A percentile compares a stretch with the other conserved stretches of the same genome.
phyloP scores from a whole-genome alignment of 805 yeast genomes.

The Yamadazyma endophytica region DNA sequence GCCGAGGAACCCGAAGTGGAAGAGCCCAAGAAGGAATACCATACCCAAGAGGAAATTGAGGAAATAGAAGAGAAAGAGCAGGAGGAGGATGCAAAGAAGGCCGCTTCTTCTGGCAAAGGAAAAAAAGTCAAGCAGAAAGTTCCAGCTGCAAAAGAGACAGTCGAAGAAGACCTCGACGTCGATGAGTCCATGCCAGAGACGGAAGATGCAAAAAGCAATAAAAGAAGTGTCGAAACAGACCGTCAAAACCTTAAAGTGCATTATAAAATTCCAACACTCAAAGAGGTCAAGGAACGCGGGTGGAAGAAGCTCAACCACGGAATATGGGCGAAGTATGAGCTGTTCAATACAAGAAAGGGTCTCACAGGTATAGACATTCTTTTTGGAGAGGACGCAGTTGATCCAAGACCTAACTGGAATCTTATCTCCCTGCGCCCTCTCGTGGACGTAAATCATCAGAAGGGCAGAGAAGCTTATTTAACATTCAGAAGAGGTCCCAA shows the following conservation, averaged over 20 bases:
- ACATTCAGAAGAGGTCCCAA: constrained; percentile 33
- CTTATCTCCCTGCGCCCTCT: constrained; percentile 23
- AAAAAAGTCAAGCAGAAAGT: constrained; percentile 1
- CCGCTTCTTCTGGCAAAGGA: not conserved
- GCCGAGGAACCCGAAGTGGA: constrained; percentile 6
- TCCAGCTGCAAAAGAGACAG: constrained; percentile 1
- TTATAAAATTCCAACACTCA: constrained; percentile 26
- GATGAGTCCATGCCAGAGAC: constrained; percentile 2
- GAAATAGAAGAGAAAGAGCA: not conserved
- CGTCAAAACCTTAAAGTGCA: constrained; percentile 6
- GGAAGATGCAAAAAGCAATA: constrained; percentile 2
- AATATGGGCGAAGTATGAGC: constrained; percentile 58
- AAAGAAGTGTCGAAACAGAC: constrained; percentile 8
- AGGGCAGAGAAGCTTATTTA: constrained; percentile 21
- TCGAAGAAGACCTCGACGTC: not conserved
- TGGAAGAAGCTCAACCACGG: constrained; percentile 49
- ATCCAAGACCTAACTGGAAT: constrained; percentile 74
- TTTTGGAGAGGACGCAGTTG: constrained; percentile 69
- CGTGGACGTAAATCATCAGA: constrained; percentile 15
- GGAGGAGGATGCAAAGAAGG: not conserved
- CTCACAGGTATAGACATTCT: constrained; percentile 63
- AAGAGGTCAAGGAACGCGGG: constrained; percentile 33
- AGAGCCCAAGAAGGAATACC: constrained; percentile 1
- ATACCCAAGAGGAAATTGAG: not conserved
- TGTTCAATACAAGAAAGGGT: constrained; percentile 28